Base-by-base conservation (phyloP, 2,329 filamentous ascomycete species). In the Beauveria sp. region DNA sequence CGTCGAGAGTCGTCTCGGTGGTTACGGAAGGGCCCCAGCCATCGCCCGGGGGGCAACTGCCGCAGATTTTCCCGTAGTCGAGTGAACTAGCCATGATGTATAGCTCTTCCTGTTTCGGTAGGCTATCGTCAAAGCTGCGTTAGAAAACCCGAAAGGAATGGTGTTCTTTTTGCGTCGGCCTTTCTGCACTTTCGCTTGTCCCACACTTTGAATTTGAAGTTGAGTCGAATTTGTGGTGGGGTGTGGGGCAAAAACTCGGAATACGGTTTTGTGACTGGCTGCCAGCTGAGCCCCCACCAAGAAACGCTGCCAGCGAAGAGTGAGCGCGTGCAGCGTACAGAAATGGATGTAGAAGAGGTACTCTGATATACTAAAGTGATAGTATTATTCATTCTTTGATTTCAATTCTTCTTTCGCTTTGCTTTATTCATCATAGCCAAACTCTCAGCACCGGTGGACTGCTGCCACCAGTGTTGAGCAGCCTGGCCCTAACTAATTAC, bases 1-100 rank as follows among this genome's bases (percentile, higher is more conserved):
- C 94, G 73, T 96, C 88, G 70, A 97, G 84, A 64, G 90, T 96
- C 66, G 91, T 96, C 75, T 96, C 91, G 69, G 80, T 85, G 63
- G 92, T 89, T 67, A 89, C 85, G 64, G 89, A 76, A 59, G 93
- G 93, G 63, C 94, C 94, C 94, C 94, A 99, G 76, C 87, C 84
- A 70, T 91, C 88, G 72, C 88, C 87, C 61, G 87, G 80, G 64
- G 88, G 89, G 71, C 91, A 84, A 70, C 84, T 82, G 71, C 87
- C 79, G 73, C 91, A 88, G 66, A 92, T 83, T 69, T 86, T 82
- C 67, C 84, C 77, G 67, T 75, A 78, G 68, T 78, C 75, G 69
- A 87, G 80, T 61, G 83, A 83, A 69, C 83, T 79, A 67, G 80
- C 75, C 70, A 85, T 79, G 51, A 50, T 61, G 51, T 61, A 50